Evolutionary conservation across 495 filamentous ascomycete genomes (phyloP).

Genomic region (Talaromyces ruber): DNA sequence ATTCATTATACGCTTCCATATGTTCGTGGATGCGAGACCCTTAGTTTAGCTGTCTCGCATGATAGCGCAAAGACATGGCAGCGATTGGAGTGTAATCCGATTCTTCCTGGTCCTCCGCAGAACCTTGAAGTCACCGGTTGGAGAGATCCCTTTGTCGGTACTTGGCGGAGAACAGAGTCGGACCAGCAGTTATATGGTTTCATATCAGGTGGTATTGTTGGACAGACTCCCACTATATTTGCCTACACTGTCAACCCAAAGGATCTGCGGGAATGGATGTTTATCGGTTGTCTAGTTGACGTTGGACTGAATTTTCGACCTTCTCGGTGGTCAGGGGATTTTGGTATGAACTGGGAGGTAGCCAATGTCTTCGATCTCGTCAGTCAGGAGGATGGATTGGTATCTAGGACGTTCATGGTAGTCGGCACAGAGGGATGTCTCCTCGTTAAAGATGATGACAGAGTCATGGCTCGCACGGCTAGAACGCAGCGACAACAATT

Average conservation of each 20-base stretch:
- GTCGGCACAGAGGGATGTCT: not conserved
- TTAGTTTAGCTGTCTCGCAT: slow-evolving; percentile 37
- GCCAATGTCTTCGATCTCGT: not conserved
- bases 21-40: slow-evolving; percentile 36
- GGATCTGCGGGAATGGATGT: slow-evolving; percentile 43
- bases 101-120: slow-evolving; percentile 35
- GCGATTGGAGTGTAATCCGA: slow-evolving; percentile 39
- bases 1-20: slow-evolving; percentile 42
- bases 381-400: not conserved
- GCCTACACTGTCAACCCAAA: slow-evolving; percentile 40
- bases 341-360: slow-evolving; percentile 15
- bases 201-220: slow-evolving; percentile 43
- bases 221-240: slow-evolving; percentile 38
- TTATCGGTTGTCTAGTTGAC: slow-evolving; percentile 38
- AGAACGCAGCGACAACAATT: not conserved
- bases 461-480: not conserved
- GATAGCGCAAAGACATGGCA: slow-evolving; percentile 44
- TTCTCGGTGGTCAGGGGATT: slow-evolving; percentile 39
- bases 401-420: not conserved
- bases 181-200: slow-evolving; percentile 39
- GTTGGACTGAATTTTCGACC: slow-evolving; percentile 32
- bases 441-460: not conserved
- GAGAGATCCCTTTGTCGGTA: slow-evolving; percentile 44
- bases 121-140: slow-evolving; percentile 43
- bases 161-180: slow-evolving; percentile 13